phyloP scores from a whole-genome alignment of 2,329 filamentous ascomycete species.

The Aspergillus aculeatus region DNA sequence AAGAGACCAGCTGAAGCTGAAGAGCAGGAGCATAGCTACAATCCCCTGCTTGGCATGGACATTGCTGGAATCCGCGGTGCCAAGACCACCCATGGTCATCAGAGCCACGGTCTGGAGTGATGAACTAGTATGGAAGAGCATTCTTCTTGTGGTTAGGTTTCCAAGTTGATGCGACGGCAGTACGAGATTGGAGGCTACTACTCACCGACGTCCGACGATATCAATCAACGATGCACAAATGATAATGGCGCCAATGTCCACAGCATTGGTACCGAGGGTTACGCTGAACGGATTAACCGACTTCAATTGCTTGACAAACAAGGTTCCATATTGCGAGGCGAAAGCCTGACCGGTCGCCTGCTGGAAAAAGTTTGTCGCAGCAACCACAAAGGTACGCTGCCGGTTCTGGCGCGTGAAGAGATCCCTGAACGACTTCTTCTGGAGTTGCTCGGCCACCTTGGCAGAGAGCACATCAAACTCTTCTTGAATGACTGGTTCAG shows the following conservation, averaged over 20 bases:
- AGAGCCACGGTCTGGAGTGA: background rate
- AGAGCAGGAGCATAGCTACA: background rate
- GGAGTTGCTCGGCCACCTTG: background rate
- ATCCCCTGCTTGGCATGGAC: background rate
- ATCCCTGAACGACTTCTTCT: constrained; percentile 1
- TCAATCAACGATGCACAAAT: background rate
- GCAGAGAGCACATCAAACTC: background rate
- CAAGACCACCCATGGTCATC: background rate
- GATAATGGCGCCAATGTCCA: background rate
- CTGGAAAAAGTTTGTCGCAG: constrained; percentile 1
- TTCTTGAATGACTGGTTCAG: background rate
- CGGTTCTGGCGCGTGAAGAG: background rate
- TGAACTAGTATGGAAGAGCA: background rate
- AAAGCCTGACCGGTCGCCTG: constrained; percentile 3
- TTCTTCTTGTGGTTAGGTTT: background rate
- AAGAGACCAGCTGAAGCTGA: constrained; percentile 2
- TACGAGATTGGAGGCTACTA: too few relatives aligned
- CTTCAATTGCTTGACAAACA: constrained; percentile 4
- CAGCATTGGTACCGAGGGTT: background rate
- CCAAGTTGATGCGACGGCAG: background rate
- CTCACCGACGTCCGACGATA: background rate
- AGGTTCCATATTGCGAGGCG: constrained; percentile 1
- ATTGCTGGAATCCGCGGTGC: background rate
- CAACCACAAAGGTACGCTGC: background rate
- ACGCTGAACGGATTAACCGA: constrained; percentile 5